phyloP scores from a whole-genome alignment of 2,329 filamentous ascomycete genomes.

The Ceratocystiopsis brevicomis region DNA sequence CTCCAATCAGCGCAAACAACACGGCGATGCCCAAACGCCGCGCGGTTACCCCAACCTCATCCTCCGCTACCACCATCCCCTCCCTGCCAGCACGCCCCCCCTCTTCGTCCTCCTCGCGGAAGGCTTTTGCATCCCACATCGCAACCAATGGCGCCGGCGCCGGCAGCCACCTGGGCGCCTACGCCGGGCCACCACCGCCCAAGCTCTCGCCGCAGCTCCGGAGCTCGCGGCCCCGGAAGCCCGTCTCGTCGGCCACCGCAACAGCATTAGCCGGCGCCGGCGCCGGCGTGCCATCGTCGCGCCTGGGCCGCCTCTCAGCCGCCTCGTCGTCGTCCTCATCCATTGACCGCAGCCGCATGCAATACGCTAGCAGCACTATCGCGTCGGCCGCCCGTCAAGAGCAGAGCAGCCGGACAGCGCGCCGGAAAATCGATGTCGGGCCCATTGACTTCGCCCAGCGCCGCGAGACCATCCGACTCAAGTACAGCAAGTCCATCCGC shows the following conservation, averaged over 20 bases:
- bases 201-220: constrained; percentile 63
- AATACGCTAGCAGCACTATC: constrained; percentile 7
- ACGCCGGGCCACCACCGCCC: constrained; percentile 46
- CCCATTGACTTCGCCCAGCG: constrained; percentile 73
- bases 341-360: constrained; percentile 1
- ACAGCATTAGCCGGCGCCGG: neutral
- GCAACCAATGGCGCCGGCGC: constrained; percentile 12
- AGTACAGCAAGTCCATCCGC: constrained; percentile 67
- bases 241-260: constrained; percentile 45
- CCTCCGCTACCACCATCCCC: too few species aligned
- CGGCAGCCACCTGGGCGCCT: constrained; percentile 48
- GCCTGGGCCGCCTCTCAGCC: constrained; percentile 1
- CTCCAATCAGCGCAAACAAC: too few species aligned
- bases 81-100: too few species aligned
- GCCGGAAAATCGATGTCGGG: constrained; percentile 42
- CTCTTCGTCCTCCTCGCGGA: constrained; percentile 13
- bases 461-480: constrained; percentile 63
- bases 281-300: neutral
- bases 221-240: constrained; percentile 64
- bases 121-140: constrained; percentile 21
- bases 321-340: constrained; percentile 4
- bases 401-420: constrained; percentile 20
- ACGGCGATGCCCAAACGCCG: too few species aligned
- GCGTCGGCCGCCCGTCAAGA: constrained; percentile 16
- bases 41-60: too few species aligned